Base-by-base conservation (phyloP, 345 rosid genomes). In the Eucalyptus pumila region DNA sequence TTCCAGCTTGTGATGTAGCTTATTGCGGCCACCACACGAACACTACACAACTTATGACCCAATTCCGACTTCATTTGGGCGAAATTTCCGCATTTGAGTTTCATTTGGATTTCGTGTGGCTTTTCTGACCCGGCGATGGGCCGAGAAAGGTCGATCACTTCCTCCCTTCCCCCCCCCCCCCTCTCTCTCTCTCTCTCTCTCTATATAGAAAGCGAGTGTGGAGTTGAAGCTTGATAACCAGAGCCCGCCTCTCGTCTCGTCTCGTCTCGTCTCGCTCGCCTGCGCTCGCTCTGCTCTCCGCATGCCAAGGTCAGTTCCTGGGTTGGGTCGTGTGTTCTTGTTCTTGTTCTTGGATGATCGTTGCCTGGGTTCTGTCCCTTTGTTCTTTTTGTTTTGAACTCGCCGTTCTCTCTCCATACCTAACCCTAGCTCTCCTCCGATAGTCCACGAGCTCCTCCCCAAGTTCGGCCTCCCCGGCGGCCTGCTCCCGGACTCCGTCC, bases 1-100 rank as follows among this genome's bases (percentile, higher is more conserved):
- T 97, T 88, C 99, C 99, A 89, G 99, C 99, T 92, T 96, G 99
- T 52, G 96, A 93, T 40, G 96, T 98, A 51, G 99, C 99, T 48
- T 37, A 72, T 72, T 19, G 81, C 6, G 19, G 13, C 44, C 4
- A 2, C 32, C n/a, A 27, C 56, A 17, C 30, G 6, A 6, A 5
- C 13, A 2, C 65, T 1, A 49, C 51, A 14, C 51, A 49, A 9
- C 12, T 3, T 5, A 10, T 2, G 30, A 17, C 9, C 56, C 3
- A 24, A 58, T 60, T 72, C 81, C 45, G 11, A 72, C 26, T 37
- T 37, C 81, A 72, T 72, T 37, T 37, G 26, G 27, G 13, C 81
- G 45, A 19, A 72, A 34, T 72, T 37, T 72, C 80, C 45, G 81
- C 81, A 37, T 72, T 72, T 72, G 81, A 37, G 27, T 72, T 72